Percentiles rank a stretch among this genome's conserved stretches.
Conservation (phyloP, 352 stramenopile species). For the Globisporangium okanoganense region DNA sequence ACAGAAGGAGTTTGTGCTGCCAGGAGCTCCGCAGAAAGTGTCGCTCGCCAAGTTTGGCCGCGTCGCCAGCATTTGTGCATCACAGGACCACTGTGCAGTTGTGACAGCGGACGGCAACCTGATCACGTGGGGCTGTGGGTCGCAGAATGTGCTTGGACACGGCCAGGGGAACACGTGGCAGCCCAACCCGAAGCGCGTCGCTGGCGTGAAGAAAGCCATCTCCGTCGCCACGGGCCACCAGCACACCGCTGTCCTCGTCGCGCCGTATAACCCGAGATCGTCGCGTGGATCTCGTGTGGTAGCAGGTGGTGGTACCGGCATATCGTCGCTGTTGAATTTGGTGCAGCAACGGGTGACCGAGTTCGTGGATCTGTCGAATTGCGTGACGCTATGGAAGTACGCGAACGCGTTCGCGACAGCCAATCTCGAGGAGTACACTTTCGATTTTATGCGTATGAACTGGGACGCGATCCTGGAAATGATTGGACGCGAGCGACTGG, state of each 20-base stretch:
- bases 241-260: constrained; percentile 70
- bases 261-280: constrained; percentile 27
- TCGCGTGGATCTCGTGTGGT: neutral
- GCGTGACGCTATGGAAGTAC: constrained; percentile 53
- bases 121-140: constrained; percentile 69
- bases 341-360: constrained; percentile 44
- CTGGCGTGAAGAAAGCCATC: constrained; percentile 68
- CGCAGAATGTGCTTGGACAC: constrained; percentile 69
- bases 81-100: constrained; percentile 74
- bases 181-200: constrained; percentile 69
- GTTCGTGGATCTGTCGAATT: constrained; percentile 60
- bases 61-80: constrained; percentile 58
- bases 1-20: constrained; percentile 19
- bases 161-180: constrained; percentile 73
- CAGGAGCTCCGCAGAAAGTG: constrained; percentile 46
- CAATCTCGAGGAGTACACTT: constrained; percentile 41
- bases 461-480: constrained; percentile 71
- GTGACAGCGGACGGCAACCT: constrained; percentile 60
- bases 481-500: constrained; percentile 52
- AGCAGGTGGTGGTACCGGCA: neutral
- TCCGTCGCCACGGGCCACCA: constrained; percentile 64
- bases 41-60: constrained; percentile 37
- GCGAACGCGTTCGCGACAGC: constrained; percentile 46
- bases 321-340: constrained; percentile 29
- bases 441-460: constrained; percentile 64